Conservation (phyloP, 495 filamentous ascomycete genomes). For the Penicillium crystallinum region DNA sequence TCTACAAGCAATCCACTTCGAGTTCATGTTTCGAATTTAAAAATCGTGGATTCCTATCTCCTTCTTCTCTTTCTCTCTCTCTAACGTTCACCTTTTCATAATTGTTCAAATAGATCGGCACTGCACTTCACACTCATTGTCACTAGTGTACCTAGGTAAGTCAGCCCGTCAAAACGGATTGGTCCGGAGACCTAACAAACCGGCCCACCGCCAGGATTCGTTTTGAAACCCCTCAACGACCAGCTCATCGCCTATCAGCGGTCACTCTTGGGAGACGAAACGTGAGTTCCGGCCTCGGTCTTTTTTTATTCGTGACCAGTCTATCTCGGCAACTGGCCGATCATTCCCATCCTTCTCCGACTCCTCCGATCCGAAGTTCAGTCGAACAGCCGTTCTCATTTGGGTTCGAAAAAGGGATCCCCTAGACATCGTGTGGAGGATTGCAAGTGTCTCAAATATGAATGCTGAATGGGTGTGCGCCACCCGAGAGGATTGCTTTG, state of each 20-base stretch:
- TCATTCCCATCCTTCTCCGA: conserved; percentile 4
- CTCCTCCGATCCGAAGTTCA: not conserved
- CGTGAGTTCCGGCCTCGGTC: conserved; percentile 17
- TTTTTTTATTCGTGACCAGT: conserved; percentile 19
- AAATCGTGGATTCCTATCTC: not conserved
- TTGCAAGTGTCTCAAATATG: conserved; percentile 30
- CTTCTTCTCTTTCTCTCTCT: not conserved
- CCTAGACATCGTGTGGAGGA: not conserved
- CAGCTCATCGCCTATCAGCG: conserved; percentile 17
- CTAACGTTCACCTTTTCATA: not conserved
- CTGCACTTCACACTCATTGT: conserved; percentile 4
- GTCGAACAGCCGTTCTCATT: not conserved
- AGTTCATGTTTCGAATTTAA: not conserved
- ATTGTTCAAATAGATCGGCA: conserved; percentile 6
- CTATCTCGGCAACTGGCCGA: conserved; percentile 8
- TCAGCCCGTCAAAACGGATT: not conserved
- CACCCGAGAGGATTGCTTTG: conserved; percentile 40
- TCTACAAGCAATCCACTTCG: not conserved
- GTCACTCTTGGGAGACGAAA: conserved; percentile 11
- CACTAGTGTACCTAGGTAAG: not conserved
- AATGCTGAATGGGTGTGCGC: conserved; percentile 36
- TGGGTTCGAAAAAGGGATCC: not conserved
- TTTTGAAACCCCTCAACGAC: conserved; percentile 5
- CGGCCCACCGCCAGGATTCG: conserved; percentile 12
- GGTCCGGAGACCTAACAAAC: conserved; percentile 19